These are phyloP conservation scores for Lactarius quietus DNA, from an alignment of 768 basidiomycete species.

Conservation along the genomic window DNA sequence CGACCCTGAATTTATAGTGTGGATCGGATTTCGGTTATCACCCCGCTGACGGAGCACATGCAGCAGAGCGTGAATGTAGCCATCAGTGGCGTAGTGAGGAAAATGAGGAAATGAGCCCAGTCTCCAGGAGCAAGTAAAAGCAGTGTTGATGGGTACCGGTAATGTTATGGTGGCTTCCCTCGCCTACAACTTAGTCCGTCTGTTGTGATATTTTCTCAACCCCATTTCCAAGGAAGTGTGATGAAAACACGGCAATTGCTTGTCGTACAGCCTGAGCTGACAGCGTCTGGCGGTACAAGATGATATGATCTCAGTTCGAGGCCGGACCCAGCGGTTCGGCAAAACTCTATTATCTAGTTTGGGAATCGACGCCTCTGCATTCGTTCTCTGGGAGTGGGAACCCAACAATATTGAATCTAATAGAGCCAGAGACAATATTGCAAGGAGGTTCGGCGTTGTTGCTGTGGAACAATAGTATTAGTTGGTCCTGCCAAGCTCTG, in stretches of 20 bases:
- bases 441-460: not conserved
- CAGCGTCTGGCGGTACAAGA: too few relatives aligned
- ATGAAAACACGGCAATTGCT: too few relatives aligned
- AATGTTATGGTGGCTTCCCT: not conserved
- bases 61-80: not conserved
- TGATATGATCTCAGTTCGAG: not conserved
- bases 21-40: not conserved
- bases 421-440: not conserved
- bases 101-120: not conserved
- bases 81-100: not conserved
- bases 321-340: not conserved
- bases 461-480: not conserved
- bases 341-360: not conserved
- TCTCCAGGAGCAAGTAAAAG: not conserved
- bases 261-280: not conserved
- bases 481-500: not conserved
- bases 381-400: not conserved
- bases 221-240: not conserved
- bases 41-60: not conserved
- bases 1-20: not conserved
- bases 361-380: not conserved
- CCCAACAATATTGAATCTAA: not conserved
- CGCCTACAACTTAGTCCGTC: not conserved
- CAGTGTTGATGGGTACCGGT: not conserved
- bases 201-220: not conserved